phyloP scores from a whole-genome alignment of 768 basidiomycete genomes.

The Gymnopilus junonius region DNA sequence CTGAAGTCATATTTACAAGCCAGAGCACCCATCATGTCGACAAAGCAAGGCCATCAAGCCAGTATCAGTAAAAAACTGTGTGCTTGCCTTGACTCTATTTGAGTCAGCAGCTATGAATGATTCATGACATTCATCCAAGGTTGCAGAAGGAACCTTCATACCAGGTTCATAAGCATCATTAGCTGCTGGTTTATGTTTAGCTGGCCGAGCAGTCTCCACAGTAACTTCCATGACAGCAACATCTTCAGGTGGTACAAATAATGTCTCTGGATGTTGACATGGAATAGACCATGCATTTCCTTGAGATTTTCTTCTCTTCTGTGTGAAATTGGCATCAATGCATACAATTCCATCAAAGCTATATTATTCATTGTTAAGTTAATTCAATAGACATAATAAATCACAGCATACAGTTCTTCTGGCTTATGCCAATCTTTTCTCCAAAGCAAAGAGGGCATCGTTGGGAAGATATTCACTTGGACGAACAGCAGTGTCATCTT shows the following conservation, averaged over 20 bases:
- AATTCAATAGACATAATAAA: no score
- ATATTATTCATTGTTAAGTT: no score
- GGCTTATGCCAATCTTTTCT: neutral
- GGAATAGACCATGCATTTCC: no score
- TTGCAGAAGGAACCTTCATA: slow-evolving; percentile 30
- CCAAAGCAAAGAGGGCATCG: neutral
- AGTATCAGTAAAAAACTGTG: neutral
- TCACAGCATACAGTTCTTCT: neutral
- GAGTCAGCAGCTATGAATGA: slow-evolving; percentile 36
- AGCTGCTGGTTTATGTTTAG: no score
- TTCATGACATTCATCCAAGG: slow-evolving; percentile 35
- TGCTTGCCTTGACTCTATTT: slow-evolving; percentile 29
- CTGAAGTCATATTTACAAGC: neutral
- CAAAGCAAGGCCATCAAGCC: neutral
- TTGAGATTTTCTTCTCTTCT: no score
- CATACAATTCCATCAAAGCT: no score
- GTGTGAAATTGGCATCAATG: no score
- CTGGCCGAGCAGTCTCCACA: no score
- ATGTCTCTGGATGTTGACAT: no score
- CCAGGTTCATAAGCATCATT: slow-evolving; percentile 15
- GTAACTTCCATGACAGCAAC: no score
- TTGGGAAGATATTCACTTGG: neutral
- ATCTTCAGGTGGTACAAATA: no score
- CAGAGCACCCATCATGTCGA: neutral
- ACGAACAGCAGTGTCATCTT: neutral